Conservation (phyloP, 1,139 yeast genomes). For the Candida gigantensis region DNA sequence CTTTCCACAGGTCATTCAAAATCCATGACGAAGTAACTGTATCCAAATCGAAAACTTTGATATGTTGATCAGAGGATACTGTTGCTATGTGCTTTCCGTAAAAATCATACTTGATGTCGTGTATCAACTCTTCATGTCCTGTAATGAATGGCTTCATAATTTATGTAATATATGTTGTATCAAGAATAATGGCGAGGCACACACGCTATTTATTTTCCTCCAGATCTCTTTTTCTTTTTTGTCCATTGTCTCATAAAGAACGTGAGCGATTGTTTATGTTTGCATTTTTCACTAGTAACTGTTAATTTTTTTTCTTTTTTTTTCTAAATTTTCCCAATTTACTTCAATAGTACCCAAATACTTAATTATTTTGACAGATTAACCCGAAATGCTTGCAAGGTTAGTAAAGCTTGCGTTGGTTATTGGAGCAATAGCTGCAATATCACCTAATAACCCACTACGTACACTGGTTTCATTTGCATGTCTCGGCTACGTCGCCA, state of each 20-base stretch:
- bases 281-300: too few species aligned
- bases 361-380: too few species aligned
- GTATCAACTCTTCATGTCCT: constrained; percentile 89
- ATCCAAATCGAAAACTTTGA: constrained; percentile 80
- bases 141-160: constrained; percentile 72
- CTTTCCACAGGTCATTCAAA: constrained; percentile 86
- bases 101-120: constrained; percentile 84
- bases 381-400: constrained; percentile 10
- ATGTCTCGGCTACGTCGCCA: constrained; percentile 61
- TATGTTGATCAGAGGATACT: constrained; percentile 88
- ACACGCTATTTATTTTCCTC: background rate
- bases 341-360: too few species aligned
- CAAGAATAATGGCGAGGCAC: background rate
- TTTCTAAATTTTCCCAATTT: constrained; percentile 4
- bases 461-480: constrained; percentile 65
- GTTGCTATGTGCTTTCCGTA: constrained; percentile 91
- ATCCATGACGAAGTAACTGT: constrained; percentile 64
- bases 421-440: constrained; percentile 21
- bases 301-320: constrained; percentile 2
- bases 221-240: background rate
- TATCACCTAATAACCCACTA: constrained; percentile 37
- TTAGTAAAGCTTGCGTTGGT: constrained; percentile 18
- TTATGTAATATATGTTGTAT: background rate
- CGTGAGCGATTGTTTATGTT: too few species aligned
- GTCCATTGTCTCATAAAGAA: too few species aligned